Percentiles rank a stretch among this genome's conserved stretches.
Evolutionary conservation across 2,329 filamentous ascomycete species (phyloP).

Genomic region (Cadophora luteo-olivacea): DNA sequence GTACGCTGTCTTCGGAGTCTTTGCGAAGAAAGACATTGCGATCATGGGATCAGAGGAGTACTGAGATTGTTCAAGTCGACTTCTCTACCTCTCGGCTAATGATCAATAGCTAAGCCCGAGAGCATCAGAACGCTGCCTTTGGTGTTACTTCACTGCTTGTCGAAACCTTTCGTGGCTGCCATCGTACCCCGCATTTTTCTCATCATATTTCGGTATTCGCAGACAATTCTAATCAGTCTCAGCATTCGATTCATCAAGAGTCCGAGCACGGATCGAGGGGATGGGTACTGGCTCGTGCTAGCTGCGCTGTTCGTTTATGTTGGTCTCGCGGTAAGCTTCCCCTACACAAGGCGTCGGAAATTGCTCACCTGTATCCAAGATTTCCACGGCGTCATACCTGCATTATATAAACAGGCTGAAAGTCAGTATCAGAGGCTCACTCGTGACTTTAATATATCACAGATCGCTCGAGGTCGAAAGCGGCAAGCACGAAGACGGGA

Average conservation of each 20-base stretch:
- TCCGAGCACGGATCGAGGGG: not conserved
- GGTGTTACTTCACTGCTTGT: not conserved
- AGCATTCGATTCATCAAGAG: not conserved
- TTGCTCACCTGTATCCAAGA: not conserved
- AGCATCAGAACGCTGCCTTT: not conserved
- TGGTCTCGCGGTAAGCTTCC: not conserved
- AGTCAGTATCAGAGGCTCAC: not conserved
- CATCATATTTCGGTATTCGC: not conserved
- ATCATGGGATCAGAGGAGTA: not conserved
- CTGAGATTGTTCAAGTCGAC: not conserved
- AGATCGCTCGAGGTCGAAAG: constrained; percentile 41
- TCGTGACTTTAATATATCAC: constrained; percentile 45
- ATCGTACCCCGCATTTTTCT: not conserved
- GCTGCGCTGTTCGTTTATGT: not conserved
- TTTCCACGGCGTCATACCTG: not conserved
- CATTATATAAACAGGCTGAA: not conserved
- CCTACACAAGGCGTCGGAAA: not conserved
- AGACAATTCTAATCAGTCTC: not conserved
- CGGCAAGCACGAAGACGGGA: constrained; percentile 42
- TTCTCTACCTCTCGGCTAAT: not conserved
- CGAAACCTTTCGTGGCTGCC: not conserved
- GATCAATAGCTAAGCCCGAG: not conserved
- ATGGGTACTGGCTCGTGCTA: not conserved
- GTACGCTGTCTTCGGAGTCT: not conserved
- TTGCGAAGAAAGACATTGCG: not conserved